Evolutionary conservation across 805 yeast genomes (phyloP), one percentile per base, ranked within the genome.

Genomic region (Wickerhamomyces rabaulensis): DNA sequence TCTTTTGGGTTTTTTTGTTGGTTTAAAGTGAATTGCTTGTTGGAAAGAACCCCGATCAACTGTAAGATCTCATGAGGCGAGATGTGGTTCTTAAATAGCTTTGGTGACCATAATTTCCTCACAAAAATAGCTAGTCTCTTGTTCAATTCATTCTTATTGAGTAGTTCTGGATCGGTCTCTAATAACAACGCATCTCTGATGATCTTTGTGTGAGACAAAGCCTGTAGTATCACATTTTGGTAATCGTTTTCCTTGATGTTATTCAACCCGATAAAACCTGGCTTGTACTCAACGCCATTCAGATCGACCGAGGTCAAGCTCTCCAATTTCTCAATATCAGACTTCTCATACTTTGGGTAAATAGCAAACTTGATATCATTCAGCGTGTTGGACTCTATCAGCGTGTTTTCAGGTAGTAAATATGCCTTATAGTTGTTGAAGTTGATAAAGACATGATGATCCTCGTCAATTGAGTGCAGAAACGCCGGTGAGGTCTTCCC

Each of bases 191-290:
- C 70, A 54, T 78, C 74, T 46, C 91, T 61, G 1, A 87, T 49
- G 1, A 72, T 67, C 1, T 61, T 49, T 0, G 81, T 63, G 60
- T 86, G 95, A 1, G 79, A 61, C 7, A 87, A 40, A 12, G 74
- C 56, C 49, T 80, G 84, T 10, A 86, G 47, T 0, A 82, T 58
- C 1, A 77, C 85, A 53, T 81, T 84, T 29, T 80, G 61, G 56
- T 80, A 79, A 48, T 76, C 82, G 50, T 74, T 78, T 9, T 60
- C 60, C 35, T 71, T 68, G 38, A 75, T 66, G 52, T 79, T 78
- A 59, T 77, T 82, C 45, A 87, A 53, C 0, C 92, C 90, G 27
- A 86, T 68, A 53, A 70, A 82, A 0, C 95, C 94, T 2, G 82
- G 82, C 6, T 60, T 52, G 55, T 84, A 87, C 3, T 59, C 44